phyloP scores from a whole-genome alignment of 208 protist genomes.

The Wallacemonas sp. region DNA sequence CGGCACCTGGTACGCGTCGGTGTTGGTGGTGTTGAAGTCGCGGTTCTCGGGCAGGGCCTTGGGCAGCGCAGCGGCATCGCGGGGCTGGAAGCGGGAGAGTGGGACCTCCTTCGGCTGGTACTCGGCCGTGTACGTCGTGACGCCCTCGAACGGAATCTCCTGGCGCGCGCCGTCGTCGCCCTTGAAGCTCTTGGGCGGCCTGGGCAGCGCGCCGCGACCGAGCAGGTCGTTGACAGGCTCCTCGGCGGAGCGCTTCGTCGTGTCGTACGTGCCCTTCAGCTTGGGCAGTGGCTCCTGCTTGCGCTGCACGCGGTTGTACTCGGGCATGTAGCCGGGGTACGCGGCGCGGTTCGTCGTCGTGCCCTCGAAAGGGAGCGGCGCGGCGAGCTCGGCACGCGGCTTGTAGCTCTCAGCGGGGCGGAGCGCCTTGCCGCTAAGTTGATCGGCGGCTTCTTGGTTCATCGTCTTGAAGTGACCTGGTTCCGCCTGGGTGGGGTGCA shows the following conservation, averaged over 20 bases:
- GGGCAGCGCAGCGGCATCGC: slow-evolving; percentile 10
- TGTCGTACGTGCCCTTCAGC: slow-evolving; percentile 77
- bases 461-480: slow-evolving; percentile 88
- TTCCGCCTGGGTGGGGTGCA: slow-evolving; percentile 77
- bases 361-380: slow-evolving; percentile 73
- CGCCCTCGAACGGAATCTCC: slow-evolving; percentile 75
- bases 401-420: slow-evolving; percentile 89
- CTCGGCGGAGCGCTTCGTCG: slow-evolving; percentile 82
- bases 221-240: slow-evolving; percentile 66
- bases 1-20: slow-evolving; percentile 56
- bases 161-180: slow-evolving; percentile 43
- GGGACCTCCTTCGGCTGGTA: slow-evolving; percentile 84
- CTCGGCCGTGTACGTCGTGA: slow-evolving; percentile 86
- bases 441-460: slow-evolving; percentile 85
- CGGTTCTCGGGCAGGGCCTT: slow-evolving; percentile 66
- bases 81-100: slow-evolving; percentile 22
- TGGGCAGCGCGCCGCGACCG: slow-evolving; percentile 41
- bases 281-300: slow-evolving; percentile 78
- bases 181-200: slow-evolving; percentile 78
- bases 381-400: slow-evolving; percentile 44
- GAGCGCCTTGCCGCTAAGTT: slow-evolving; percentile 63
- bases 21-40: slow-evolving; percentile 79
- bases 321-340: slow-evolving; percentile 84
- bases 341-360: slow-evolving; percentile 88
- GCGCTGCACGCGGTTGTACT: slow-evolving; percentile 56